A percentile compares a stretch with the other conserved stretches of the same genome.
Conservation (phyloP, 73 alveolate genomes). For the Paramecium biaurelia region DNA sequence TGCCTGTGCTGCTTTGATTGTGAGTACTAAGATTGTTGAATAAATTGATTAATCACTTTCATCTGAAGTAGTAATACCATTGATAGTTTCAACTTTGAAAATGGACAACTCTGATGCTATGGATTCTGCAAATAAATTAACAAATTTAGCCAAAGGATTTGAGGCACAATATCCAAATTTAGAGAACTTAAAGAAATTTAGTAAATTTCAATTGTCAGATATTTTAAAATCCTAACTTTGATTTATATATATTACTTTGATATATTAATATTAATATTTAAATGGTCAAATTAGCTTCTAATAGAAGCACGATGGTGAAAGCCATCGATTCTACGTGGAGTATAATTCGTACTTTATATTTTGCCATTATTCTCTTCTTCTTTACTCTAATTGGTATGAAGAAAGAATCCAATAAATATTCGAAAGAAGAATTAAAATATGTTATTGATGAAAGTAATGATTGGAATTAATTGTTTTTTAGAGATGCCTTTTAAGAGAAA, state of each 20-base stretch:
- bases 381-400: neutral
- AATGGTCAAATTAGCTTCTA: neutral
- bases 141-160: constrained; percentile 53
- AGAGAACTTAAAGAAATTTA: constrained; percentile 56
- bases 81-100: constrained; percentile 25
- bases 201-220: constrained; percentile 3
- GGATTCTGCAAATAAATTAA: constrained; percentile 31
- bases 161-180: constrained; percentile 54
- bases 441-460: neutral
- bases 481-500: neutral
- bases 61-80: constrained; percentile 46
- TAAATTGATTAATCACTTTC: constrained; percentile 39
- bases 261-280: neutral
- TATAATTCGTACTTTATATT: neutral
- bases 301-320: neutral
- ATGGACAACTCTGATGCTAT: constrained; percentile 33
- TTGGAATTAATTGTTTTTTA: neutral
- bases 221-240: neutral
- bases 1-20: constrained; percentile 54
- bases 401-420: neutral
- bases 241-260: neutral
- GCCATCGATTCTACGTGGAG: neutral
- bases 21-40: constrained; percentile 26
- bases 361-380: neutral
- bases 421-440: neutral